phyloP scores from a whole-genome alignment of 2,329 filamentous ascomycete genomes.

The Cordyceps cicadae region DNA sequence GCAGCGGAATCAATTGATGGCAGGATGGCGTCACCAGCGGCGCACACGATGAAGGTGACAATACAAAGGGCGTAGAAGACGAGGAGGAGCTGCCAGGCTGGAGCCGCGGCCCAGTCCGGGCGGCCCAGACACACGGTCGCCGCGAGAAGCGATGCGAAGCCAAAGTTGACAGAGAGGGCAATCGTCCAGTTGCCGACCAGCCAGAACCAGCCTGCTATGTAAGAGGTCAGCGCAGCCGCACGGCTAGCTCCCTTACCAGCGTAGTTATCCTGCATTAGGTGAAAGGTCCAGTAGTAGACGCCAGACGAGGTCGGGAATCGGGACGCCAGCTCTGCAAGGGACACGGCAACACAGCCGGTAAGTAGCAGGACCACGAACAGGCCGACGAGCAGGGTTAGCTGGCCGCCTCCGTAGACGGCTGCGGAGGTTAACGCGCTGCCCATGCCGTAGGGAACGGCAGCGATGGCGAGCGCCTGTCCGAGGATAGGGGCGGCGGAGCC shows the following conservation, averaged over 20 bases:
- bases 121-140: slow-evolving; percentile 10
- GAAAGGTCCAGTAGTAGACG: slow-evolving; percentile 14
- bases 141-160: slow-evolving; percentile 44
- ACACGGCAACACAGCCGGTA: slow-evolving; percentile 8
- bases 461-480: not conserved
- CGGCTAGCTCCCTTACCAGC: too few relatives aligned
- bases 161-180: slow-evolving; percentile 59
- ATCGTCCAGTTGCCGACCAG: slow-evolving; percentile 67
- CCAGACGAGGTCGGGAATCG: slow-evolving; percentile 13
- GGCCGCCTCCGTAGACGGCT: slow-evolving; percentile 4
- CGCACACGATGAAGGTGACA: slow-evolving; percentile 43
- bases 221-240: slow-evolving; percentile 29
- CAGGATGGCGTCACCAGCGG: not conserved
- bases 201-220: slow-evolving; percentile 64
- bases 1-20: not conserved
- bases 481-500: not conserved
- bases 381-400: slow-evolving; percentile 10
- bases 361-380: slow-evolving; percentile 11
- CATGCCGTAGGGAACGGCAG: slow-evolving; percentile 6
- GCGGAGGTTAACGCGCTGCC: not conserved
- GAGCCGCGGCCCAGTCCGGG: slow-evolving; percentile 1
- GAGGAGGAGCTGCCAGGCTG: slow-evolving; percentile 48
- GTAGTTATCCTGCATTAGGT: not conserved
- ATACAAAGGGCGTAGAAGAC: slow-evolving; percentile 55
- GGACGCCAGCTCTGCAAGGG: slow-evolving; percentile 12